Percentiles rank a stretch among this genome's conserved stretches.
phyloP scores from a whole-genome alignment of 495 filamentous ascomycete genomes.

The Hypoxylon fuscum region DNA sequence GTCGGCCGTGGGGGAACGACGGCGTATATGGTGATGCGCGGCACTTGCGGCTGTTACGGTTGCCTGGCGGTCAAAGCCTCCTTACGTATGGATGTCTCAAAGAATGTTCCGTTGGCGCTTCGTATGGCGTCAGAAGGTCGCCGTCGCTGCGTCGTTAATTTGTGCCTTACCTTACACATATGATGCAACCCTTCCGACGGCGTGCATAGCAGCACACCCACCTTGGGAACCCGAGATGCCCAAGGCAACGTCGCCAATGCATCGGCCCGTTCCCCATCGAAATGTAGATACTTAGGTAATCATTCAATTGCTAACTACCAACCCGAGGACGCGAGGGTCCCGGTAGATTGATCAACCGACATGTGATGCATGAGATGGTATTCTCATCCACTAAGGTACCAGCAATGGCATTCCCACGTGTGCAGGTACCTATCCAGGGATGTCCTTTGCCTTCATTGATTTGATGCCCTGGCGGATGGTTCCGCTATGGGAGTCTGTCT shows the following conservation, averaged over 20 bases:
- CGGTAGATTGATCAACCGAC: constrained; percentile 27
- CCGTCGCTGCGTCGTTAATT: too few relatives aligned
- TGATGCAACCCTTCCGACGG: too few relatives aligned
- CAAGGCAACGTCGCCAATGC: constrained; percentile 26
- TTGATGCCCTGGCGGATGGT: too few relatives aligned
- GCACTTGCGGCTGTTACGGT: neutral
- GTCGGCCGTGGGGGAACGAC: constrained; percentile 1
- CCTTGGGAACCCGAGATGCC: constrained; percentile 9
- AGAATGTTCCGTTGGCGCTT: too few relatives aligned
- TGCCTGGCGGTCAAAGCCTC: constrained; percentile 26
- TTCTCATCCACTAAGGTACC: neutral
- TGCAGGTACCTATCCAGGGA: too few relatives aligned
- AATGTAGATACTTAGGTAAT: neutral
- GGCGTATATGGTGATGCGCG: constrained; percentile 25
- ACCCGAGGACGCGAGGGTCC: neutral
- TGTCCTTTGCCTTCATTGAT: too few relatives aligned
- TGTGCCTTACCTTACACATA: too few relatives aligned
- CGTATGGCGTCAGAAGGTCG: neutral
- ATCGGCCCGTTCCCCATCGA: constrained; percentile 20
- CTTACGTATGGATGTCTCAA: constrained; percentile 20
- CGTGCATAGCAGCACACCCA: too few relatives aligned
- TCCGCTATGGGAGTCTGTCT: too few relatives aligned
- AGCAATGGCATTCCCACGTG: neutral
- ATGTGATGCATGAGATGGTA: neutral
- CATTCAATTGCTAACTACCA: neutral